These are phyloP conservation scores for Apophysomyces sp. DNA, from an alignment of 371 early-diverging fungal genomes.

Conservation along the genomic window DNA sequence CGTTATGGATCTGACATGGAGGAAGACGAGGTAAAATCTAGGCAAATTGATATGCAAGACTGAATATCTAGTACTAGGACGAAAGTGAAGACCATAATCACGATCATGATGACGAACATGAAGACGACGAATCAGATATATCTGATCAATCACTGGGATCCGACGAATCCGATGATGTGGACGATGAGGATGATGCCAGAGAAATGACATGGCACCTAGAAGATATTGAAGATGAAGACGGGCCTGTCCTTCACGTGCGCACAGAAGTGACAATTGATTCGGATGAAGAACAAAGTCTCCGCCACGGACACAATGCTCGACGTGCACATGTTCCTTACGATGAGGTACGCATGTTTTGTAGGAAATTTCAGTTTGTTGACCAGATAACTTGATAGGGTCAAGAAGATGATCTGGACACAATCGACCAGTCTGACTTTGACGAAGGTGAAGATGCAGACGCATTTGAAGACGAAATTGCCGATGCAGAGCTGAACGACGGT, in stretches of 20 bases:
- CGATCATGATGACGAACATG: constrained; percentile 40
- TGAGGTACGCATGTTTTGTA: constrained; percentile 22
- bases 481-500: constrained; percentile 42
- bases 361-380: neutral
- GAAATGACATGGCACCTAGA: constrained; percentile 53
- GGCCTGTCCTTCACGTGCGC: constrained; percentile 43
- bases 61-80: constrained; percentile 12
- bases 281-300: constrained; percentile 31
- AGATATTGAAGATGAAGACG: constrained; percentile 59
- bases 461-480: constrained; percentile 45
- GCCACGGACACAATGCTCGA: neutral
- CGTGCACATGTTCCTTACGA: constrained; percentile 29
- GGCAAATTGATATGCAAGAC: neutral
- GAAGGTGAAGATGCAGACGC: constrained; percentile 50
- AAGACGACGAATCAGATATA: constrained; percentile 37
- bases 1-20: constrained; percentile 52
- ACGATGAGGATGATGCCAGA: constrained; percentile 46
- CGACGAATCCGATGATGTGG: constrained; percentile 53
- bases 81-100: constrained; percentile 41
- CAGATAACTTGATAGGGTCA: constrained; percentile 10
- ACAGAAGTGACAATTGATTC: constrained; percentile 41
- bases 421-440: constrained; percentile 51
- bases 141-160: constrained; percentile 17
- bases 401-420: constrained; percentile 44
- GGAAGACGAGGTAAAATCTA: constrained; percentile 33